Base-by-base conservation (phyloP, 2,329 filamentous ascomycete species). In the Aspergillus sergii region DNA sequence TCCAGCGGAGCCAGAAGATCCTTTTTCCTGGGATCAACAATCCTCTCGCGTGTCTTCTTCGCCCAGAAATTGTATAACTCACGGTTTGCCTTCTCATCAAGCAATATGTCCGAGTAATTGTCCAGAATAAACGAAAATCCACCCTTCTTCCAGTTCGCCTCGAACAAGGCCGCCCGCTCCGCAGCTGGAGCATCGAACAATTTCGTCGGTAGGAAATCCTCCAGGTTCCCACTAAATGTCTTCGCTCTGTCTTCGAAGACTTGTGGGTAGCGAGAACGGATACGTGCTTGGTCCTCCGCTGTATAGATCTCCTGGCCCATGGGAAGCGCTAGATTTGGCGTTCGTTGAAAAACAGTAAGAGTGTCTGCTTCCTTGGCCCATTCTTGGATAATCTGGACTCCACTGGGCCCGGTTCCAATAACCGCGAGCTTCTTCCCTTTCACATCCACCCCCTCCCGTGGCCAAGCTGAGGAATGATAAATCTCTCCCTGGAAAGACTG, bases 271-370 rank as follows among this genome's bases (percentile, higher is more conserved):
- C 14, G 19, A 6, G 48, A 30, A 2, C 48, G 48, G 8, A 30
- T 30, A 3, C 23, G 16, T 4, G 62, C 81, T 83, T 67, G 85
- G 76, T 3, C 76, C 60, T 67, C 81, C 84, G 66, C 85, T 83
- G 64, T 79, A 73, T 70, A 90, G 1, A 77, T 63, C 3, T 78
- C 76, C 63, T 85, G 81, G 3, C 81, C 78, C 86, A 91, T 89
- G 0, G 87, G 88, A 1, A 90, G 70, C 0, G 86, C 85, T 4
- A 89, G 75, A 66, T 91, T 91, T 0, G 89, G 88, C 1, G 88
- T 91, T 14, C 89, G 83, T 69, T 91, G 88, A 73, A 90, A 78
- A 0, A 77, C 73, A 4, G 76, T 82, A 21, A 91, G 66, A 1
- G 83, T 75, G 5, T 79, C 81, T 0, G 83, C 86, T 12, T 80